Percentiles rank a stretch among this genome's conserved stretches.
Evolutionary conservation across 2,329 filamentous ascomycete genomes (phyloP).

Genomic region (Neofusicoccum cordaticola): DNA sequence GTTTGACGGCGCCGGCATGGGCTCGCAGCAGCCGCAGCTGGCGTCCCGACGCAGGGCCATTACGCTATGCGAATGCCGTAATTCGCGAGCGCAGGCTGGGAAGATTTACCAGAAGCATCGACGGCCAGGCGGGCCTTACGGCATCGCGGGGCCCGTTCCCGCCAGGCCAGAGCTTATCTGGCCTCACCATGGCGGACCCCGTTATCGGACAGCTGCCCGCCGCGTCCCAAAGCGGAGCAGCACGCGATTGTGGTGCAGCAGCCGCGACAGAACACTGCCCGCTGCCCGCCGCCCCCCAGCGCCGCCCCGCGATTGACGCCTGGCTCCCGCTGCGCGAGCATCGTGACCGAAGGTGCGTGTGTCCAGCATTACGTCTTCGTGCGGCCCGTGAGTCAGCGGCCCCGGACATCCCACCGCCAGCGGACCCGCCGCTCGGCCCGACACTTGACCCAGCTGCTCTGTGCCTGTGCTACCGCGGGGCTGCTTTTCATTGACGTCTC

Average conservation of each 20-base stretch:
- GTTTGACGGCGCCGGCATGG: background rate
- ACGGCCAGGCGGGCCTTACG: background rate
- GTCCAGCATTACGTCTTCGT: slow-evolving; percentile 4
- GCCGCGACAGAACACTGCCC: background rate
- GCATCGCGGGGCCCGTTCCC: slow-evolving; percentile 1
- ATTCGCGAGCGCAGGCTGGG: background rate
- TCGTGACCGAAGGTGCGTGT: background rate
- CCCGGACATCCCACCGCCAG: slow-evolving; percentile 11
- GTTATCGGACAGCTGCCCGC: slow-evolving; percentile 7
- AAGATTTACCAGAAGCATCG: slow-evolving; percentile 6
- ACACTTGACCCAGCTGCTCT: slow-evolving; percentile 1
- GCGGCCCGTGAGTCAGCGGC: background rate
- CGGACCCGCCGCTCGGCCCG: slow-evolving; percentile 8
- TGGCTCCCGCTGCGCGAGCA: background rate
- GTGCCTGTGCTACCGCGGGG: background rate
- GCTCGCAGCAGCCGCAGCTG: background rate
- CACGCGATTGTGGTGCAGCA: background rate
- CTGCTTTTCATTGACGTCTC: slow-evolving; percentile 10
- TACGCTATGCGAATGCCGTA: slow-evolving; percentile 11
- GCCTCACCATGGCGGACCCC: background rate
- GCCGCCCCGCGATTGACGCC: slow-evolving; percentile 3
- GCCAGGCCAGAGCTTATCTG: background rate
- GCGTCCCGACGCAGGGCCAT: background rate
- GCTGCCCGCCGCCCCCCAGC: background rate
- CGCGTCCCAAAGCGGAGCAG: background rate